Evolutionary conservation across 2,329 filamentous ascomycete species (phyloP), one percentile per base, ranked within the genome.

Genomic region (Didymellaceae sp.): DNA sequence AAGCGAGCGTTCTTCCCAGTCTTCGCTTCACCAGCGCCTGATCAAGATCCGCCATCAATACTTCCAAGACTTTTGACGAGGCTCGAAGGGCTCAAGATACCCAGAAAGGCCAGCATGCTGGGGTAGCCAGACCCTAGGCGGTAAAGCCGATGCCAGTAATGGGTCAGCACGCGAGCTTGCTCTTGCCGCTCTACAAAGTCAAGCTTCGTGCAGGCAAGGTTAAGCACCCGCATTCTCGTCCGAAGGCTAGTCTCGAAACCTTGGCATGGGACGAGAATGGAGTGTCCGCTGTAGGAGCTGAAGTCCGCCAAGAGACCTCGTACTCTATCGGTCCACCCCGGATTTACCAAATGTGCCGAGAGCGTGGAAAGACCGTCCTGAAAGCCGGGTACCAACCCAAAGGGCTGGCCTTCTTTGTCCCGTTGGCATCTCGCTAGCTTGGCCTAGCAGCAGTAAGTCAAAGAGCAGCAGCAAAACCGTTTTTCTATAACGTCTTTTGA

Each of bases 11-110:
- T 28, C 11, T 30, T 28, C 37, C 56, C 43, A 55, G 48, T 20
- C 18, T 41, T 8, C 26, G 25, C 48, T 37, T 35, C 21, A 20
- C 35, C 30, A 22, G 31, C 20, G 32, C 28, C 18, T 22, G 17
- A 26, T 35, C 35, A 32, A 52, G 38, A 32, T 42, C 49, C 54
- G 57, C 63, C 57, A 53, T 61, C 62, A 52, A 63, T 63, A 65
- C 28, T 65, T 57, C 61, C 62, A 65, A 67, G 59, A 52, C 25
- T 39, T 52, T 59, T 57, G 37, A 42, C 51, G 53, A 59, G 25
- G 35, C 26, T 48, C 45, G 40, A 20, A 22, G 40, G 22, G 41
- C n/a, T 43, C 31, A 13, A 30, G 25, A 42, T 14, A 25, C 31
- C 52, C 35, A 30, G 45, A 48, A 11, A 11, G 30, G 28, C 20